phyloP scores from a whole-genome alignment of 2,329 filamentous ascomycete species.

The Calonectria pseudoreteaudii region DNA sequence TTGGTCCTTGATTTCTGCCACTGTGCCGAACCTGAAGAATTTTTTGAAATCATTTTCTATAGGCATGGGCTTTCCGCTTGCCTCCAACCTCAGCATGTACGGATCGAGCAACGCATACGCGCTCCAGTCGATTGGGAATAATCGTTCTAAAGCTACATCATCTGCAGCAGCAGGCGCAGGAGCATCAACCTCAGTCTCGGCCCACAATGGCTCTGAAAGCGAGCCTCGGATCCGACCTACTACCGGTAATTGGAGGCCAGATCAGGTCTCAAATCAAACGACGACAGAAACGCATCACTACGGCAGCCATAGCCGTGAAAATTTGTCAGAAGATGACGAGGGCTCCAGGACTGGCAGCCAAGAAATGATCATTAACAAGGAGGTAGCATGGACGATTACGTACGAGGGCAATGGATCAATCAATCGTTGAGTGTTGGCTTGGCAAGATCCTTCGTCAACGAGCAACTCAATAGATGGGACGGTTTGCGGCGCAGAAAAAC shows the following conservation, averaged over 20 bases:
- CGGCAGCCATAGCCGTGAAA: conserved; percentile 9
- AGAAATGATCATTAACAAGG: conserved; percentile 37
- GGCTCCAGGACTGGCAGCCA: conserved; percentile 34
- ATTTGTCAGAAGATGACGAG: conserved; percentile 26
- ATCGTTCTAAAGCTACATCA: conserved; percentile 20
- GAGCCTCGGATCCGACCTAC: conserved; percentile 18
- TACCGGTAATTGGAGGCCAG: conserved; percentile 33
- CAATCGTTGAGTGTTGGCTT: background rate
- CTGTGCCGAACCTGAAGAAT: conserved; percentile 36
- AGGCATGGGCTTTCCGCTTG: conserved; percentile 35
- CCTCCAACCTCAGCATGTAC: conserved; percentile 23
- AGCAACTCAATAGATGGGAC: background rate
- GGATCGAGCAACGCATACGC: conserved; percentile 20
- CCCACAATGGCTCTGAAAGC: conserved; percentile 10
- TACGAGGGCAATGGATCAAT: conserved; percentile 24
- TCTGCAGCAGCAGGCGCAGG: conserved; percentile 10
- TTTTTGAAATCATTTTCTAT: conserved; percentile 37
- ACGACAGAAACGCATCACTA: conserved; percentile 9
- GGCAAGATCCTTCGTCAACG: background rate
- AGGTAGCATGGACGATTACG: conserved; percentile 31
- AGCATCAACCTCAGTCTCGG: conserved; percentile 2
- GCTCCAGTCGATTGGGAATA: conserved; percentile 30
- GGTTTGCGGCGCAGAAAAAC: conserved; percentile 1
- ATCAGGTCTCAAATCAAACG: conserved; percentile 18
- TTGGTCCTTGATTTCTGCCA: conserved; percentile 36